These are phyloP conservation scores for Pseudogymnoascus verrucosus DNA, from an alignment of 2,329 filamentous ascomycete species.

Conservation along the genomic window DNA sequence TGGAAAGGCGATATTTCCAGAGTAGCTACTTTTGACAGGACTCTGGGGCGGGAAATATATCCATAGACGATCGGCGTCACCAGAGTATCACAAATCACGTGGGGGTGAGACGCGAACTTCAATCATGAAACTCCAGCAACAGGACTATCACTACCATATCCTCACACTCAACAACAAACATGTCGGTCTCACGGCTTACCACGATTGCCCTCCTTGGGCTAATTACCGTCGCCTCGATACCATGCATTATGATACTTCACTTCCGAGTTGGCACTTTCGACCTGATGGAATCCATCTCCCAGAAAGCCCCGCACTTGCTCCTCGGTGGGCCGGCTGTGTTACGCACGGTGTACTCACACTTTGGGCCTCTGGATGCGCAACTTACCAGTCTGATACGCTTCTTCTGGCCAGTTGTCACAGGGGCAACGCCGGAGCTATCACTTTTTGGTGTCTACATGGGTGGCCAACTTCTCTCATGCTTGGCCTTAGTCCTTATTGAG, in stretches of 20 bases:
- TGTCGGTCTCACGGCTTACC: background rate
- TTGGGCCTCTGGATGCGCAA: constrained; percentile 17
- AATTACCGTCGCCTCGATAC: background rate
- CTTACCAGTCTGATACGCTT: constrained; percentile 20
- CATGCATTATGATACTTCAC: constrained; percentile 1
- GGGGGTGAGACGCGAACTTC: background rate
- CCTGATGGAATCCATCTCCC: background rate
- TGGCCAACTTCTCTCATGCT: constrained; percentile 24
- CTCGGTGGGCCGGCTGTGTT: background rate
- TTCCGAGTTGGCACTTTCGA: background rate
- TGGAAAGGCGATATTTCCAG: background rate
- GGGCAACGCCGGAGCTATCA: constrained; percentile 13
- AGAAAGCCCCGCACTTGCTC: background rate
- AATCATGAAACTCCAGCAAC: background rate
- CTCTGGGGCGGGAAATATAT: background rate
- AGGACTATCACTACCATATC: too few relatives aligned
- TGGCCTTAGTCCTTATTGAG: constrained; percentile 34
- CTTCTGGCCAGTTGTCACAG: constrained; percentile 21
- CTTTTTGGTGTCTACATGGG: constrained; percentile 19
- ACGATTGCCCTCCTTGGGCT: background rate
- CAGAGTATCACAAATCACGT: background rate
- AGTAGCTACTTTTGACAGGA: background rate
- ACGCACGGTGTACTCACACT: background rate
- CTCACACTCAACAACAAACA: background rate
- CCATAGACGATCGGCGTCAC: background rate